Evolutionary conservation across 768 basidiomycete species (phyloP).

Genomic region (Steccherinum ochraceum): DNA sequence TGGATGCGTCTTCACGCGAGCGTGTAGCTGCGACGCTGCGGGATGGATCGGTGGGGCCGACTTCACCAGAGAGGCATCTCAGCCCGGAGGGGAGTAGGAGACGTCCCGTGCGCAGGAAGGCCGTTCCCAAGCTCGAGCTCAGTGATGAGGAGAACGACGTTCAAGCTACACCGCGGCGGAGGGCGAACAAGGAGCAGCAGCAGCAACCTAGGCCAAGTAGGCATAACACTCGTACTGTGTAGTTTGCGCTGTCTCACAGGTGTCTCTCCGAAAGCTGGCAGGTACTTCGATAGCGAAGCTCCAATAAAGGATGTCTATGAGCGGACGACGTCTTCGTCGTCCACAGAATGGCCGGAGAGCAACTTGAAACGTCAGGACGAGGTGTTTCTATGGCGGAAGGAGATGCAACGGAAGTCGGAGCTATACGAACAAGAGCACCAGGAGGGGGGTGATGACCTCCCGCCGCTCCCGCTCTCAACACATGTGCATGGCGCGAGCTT

Average conservation of each 20-base stretch:
- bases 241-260: no score
- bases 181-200: not conserved
- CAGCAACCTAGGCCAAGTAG: not conserved
- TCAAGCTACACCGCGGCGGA: not conserved
- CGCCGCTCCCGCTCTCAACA: not conserved
- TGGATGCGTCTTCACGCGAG: no score
- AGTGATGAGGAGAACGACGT: no score
- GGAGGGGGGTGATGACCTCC: not conserved
- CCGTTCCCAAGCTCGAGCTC: not conserved
- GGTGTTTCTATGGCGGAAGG: not conserved
- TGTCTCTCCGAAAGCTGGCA: no score
- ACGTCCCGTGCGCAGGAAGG: not conserved
- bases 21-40: no score
- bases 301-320: not conserved
- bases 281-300: not conserved
- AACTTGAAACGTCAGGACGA: not conserved
- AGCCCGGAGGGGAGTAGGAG: not conserved
- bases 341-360: no score
- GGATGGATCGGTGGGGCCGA: no score
- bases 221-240: no score
- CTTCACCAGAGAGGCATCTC: not conserved
- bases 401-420: not conserved
- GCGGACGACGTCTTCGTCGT: not conserved
- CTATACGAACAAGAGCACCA: not conserved
- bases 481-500: not conserved